Conservation (phyloP, 441 rosid genomes). For the Mallotus japonicus region DNA sequence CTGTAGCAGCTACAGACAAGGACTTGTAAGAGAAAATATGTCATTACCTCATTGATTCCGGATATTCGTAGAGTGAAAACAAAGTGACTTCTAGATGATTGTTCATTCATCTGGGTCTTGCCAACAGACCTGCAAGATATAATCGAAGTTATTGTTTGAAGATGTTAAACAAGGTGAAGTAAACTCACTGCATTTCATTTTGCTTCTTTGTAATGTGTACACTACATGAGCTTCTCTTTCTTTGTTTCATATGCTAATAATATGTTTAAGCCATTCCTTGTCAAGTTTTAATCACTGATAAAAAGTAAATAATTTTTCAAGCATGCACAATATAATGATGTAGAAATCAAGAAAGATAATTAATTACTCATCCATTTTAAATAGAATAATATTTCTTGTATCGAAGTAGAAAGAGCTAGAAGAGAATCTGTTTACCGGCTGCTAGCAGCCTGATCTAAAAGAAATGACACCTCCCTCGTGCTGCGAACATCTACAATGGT, state of each 20-base stretch:
- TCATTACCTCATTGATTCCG: constrained; percentile 79
- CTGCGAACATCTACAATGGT: constrained; percentile 83
- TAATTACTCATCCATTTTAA: not conserved
- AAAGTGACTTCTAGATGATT: constrained; percentile 97
- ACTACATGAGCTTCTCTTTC: not conserved
- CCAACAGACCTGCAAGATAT: constrained; percentile 72
- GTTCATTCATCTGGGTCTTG: constrained; percentile 95
- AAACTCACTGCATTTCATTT: not conserved
- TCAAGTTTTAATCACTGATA: not conserved
- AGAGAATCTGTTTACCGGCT: constrained; percentile 54
- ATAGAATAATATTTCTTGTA: not conserved
- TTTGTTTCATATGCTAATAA: not conserved
- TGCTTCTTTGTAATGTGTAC: not conserved
- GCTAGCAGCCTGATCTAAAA: constrained; percentile 79
- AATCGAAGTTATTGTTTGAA: not conserved
- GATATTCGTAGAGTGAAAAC: constrained; percentile 90
- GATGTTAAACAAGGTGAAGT: not conserved
- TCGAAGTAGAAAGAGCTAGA: not conserved
- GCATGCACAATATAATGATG: not conserved
- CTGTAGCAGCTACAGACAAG: not conserved
- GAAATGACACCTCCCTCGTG: constrained; percentile 63
- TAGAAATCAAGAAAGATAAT: not conserved
- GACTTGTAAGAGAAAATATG: not conserved
- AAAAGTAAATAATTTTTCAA: not conserved
- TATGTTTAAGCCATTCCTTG: not conserved